These are phyloP conservation scores for Phytophthora ohioensis DNA, from an alignment of 352 stramenopile species.

Conservation along the genomic window DNA sequence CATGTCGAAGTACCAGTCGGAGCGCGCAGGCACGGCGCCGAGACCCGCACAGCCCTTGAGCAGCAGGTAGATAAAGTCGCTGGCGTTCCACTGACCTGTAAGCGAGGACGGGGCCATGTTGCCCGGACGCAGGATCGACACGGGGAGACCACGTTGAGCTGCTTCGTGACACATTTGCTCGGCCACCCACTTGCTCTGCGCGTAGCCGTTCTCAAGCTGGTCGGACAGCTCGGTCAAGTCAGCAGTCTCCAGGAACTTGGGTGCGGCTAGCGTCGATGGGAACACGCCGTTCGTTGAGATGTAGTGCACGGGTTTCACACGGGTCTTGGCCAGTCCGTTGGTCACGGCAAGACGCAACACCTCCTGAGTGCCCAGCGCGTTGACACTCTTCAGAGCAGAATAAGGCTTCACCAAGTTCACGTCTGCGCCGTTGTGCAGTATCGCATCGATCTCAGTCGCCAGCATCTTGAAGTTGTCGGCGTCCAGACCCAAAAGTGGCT, in stretches of 20 bases:
- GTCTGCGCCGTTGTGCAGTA: conserved; percentile 93
- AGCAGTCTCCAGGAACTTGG: conserved; percentile 58
- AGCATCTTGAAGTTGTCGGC: conserved; percentile 89
- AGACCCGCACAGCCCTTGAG: conserved; percentile 82
- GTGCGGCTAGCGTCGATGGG: conserved; percentile 48
- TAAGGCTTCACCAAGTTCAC: conserved; percentile 94
- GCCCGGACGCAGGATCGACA: conserved; percentile 88
- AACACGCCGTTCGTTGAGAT: conserved; percentile 94
- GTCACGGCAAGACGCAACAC: conserved; percentile 88
- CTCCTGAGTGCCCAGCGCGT: conserved; percentile 92
- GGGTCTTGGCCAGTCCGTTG: conserved; percentile 77
- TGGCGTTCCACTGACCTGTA: conserved; percentile 84
- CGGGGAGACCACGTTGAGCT: conserved; percentile 78
- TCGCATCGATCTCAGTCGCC: conserved; percentile 88
- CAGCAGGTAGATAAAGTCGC: conserved; percentile 92
- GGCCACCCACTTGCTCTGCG: conserved; percentile 93
- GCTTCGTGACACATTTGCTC: conserved; percentile 90
- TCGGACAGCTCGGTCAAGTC: conserved; percentile 67
- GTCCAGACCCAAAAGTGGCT: conserved; percentile 84
- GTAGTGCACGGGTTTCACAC: conserved; percentile 90
- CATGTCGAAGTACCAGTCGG: conserved; percentile 90
- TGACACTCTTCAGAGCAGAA: conserved; percentile 85
- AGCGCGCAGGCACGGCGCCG: conserved; percentile 61
- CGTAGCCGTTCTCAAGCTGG: conserved; percentile 84
- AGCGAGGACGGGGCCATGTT: conserved; percentile 87